Percentiles rank a stretch among this genome's conserved stretches.
phyloP scores from a whole-genome alignment of 2,329 filamentous ascomycete species.

The Cercospora berteroae region DNA sequence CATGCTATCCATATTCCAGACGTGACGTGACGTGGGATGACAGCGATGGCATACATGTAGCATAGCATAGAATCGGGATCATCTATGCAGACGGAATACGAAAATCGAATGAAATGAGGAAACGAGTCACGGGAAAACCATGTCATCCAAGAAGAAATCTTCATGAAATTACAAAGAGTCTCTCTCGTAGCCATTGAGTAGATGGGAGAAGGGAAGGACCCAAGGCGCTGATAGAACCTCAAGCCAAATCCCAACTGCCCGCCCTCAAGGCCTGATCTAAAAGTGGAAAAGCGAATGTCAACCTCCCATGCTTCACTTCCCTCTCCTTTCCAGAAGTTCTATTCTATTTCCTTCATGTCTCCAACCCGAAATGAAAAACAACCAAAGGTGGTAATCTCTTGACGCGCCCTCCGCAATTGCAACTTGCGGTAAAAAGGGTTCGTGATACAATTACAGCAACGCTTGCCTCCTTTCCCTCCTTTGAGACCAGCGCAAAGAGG shows the following conservation, averaged over 20 bases:
- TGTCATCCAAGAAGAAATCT: neutral
- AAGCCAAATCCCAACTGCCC: neutral
- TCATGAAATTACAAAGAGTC: neutral
- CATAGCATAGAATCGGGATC: neutral
- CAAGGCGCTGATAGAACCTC: neutral
- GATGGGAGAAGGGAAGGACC: neutral
- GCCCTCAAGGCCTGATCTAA: neutral
- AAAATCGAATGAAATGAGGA: neutral
- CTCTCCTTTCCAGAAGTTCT: neutral
- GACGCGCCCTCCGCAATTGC: neutral
- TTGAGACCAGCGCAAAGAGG: neutral
- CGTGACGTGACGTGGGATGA: neutral
- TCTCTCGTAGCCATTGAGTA: neutral
- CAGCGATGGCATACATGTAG: neutral
- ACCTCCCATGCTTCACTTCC: neutral
- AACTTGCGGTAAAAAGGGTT: slow-evolving; percentile 1
- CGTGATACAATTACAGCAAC: slow-evolving; percentile 8
- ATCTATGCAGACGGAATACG: neutral
- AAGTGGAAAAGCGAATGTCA: neutral
- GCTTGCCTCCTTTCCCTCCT: neutral
- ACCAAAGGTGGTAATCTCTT: neutral
- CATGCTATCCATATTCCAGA: neutral
- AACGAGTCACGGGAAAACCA: neutral
- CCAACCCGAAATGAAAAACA: neutral
- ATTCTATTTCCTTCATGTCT: neutral